Base-by-base conservation (phyloP, 2,329 filamentous ascomycete genomes). In the Hypoxylon sp. region DNA sequence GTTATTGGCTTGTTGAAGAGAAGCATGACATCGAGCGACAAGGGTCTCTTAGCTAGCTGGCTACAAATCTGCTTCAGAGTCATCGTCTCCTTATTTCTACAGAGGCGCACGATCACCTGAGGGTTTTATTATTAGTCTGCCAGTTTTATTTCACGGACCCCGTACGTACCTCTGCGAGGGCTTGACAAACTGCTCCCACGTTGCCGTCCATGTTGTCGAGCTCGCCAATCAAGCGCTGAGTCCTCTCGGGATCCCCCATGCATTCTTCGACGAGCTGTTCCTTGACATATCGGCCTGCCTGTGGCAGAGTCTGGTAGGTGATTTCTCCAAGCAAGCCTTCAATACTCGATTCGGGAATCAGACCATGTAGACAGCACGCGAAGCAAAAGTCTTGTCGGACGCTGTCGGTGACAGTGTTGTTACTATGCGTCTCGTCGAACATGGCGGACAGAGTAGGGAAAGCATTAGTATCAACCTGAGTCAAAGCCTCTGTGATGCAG, bases 191-290 rank as follows among this genome's bases (percentile, higher is more conserved):
- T 2, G 92, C 91, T 2, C 91, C 92, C 2, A 91, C 91, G 72
- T 97, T 97, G 1, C 94, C 94, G 68, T 96, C 91, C 83, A 95
- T 92, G 47, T 88, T 89, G 54, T 97, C 92, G 20, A 99, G 80
- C 67, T 96, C 92, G 33, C 87, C 84, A 35, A 97, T 85, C 26
- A 96, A 80, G 38, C 87, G 84, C 64, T 92, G 89, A 1, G 90
- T 86, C 62, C 88, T 86, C 60, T 92, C 89, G 0, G 88, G 85
- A 64, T 96, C 91, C 9, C 84, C 83, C 43, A 89, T 83, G 62
- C 92, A 97, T 69, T 95, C 88, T 45, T 86, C 82, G 0, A 97
- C 84, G 10, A 99, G 78, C 24, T 87, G 83, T 23, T 95, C 90
- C 73, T 94, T 95, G 42, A 84, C 81, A 66, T 92, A 92, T 55